These are phyloP conservation scores for Aschersonia sp. DNA, from an alignment of 2,329 filamentous ascomycete species.

Conservation along the genomic window DNA sequence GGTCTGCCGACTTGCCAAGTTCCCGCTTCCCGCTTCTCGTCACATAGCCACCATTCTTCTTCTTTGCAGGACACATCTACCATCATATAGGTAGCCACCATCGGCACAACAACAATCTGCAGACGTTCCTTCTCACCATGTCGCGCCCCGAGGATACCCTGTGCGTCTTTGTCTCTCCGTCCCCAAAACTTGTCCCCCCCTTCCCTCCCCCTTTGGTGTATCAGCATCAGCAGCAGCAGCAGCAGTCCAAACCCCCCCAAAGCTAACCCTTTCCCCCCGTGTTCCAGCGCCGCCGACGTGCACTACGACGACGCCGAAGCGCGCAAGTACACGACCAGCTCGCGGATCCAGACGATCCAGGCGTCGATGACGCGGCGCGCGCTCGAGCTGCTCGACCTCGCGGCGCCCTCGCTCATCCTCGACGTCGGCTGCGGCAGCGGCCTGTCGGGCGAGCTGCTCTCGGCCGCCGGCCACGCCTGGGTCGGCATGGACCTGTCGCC, in stretches of 20 bases:
- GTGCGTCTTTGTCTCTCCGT: conserved; percentile 30
- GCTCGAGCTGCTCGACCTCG: conserved; percentile 76
- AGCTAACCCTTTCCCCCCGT: neutral
- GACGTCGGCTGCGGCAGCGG: conserved; percentile 95
- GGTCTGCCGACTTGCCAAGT: no score
- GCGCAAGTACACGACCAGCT: conserved; percentile 92
- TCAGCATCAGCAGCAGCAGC: no score
- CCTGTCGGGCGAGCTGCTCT: conserved; percentile 85
- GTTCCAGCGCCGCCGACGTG: conserved; percentile 70
- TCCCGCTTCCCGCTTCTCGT: no score
- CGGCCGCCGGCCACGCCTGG: conserved; percentile 78
- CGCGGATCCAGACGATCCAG: conserved; percentile 90
- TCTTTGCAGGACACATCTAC: neutral
- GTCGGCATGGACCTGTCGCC: conserved; percentile 93
- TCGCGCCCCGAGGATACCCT: conserved; percentile 93
- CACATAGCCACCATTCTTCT: neutral
- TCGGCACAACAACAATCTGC: neutral
- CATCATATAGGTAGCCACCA: no score
- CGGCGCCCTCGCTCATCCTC: conserved; percentile 71
- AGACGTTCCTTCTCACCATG: conserved; percentile 41
- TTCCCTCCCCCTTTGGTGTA: no score
- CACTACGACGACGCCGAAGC: conserved; percentile 96
- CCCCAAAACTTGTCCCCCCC: conserved; percentile 10
- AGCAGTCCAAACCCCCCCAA: neutral
- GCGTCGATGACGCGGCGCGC: conserved; percentile 88